Conservation (phyloP, 306 rosid species). For the Vigna hirtella region DNA sequence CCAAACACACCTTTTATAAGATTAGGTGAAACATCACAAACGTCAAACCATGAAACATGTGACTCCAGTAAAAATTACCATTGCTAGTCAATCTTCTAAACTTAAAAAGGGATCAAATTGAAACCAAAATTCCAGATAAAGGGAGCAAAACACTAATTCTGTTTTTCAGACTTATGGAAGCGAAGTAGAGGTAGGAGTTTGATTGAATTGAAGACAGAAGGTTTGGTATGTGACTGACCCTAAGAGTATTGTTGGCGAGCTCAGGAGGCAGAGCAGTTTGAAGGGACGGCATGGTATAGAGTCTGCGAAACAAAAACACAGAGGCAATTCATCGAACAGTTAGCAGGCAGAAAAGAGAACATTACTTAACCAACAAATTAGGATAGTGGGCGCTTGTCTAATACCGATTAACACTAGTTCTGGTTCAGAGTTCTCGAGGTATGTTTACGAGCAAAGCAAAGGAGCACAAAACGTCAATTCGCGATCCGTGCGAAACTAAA, state of each 20-base stretch:
- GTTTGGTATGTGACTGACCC: slow-evolving; percentile 56
- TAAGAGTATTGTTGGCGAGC: slow-evolving; percentile 83
- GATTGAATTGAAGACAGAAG: slow-evolving; percentile 3
- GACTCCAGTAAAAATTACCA: too few relatives aligned
- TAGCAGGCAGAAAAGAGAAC: neutral
- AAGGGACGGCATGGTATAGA: slow-evolving; percentile 73
- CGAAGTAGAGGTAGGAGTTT: neutral
- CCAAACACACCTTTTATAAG: too few relatives aligned
- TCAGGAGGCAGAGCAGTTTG: slow-evolving; percentile 95
- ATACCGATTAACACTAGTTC: neutral
- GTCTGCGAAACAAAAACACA: neutral
- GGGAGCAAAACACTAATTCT: too few relatives aligned
- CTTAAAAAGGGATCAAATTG: too few relatives aligned
- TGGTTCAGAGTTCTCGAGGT: too few relatives aligned
- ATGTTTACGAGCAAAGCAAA: neutral
- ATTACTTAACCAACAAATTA: neutral
- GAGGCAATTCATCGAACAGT: neutral
- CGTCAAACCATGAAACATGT: too few relatives aligned
- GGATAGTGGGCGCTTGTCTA: neutral
- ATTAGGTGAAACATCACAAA: too few relatives aligned
- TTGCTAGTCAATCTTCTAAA: too few relatives aligned
- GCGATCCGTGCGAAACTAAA: neutral
- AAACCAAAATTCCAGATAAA: too few relatives aligned
- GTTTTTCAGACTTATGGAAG: neutral
- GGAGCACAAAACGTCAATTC: neutral